These are phyloP conservation scores for Lathyrus aphaca DNA, from an alignment of 306 rosid species.

Conservation along the genomic window DNA sequence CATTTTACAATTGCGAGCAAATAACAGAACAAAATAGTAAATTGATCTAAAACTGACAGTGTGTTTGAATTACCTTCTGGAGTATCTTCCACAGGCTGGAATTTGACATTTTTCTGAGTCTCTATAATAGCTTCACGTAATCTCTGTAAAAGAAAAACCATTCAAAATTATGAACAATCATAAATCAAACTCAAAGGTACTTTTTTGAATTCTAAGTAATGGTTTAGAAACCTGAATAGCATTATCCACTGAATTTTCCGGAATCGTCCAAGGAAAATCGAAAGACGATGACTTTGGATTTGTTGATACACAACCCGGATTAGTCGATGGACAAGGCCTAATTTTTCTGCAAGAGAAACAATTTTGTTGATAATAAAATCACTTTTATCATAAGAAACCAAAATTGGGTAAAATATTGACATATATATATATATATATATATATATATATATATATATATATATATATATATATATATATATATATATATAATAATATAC, in stretches of 20 bases:
- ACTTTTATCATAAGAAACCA: not conserved
- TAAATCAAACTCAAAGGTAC: slow-evolving; percentile 11
- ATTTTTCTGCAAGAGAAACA: slow-evolving; percentile 64
- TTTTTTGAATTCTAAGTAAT: not conserved
- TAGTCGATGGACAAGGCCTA: slow-evolving; percentile 83
- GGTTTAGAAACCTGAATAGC: slow-evolving; percentile 68
- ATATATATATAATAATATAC: no score
- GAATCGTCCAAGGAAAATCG: slow-evolving; percentile 76
- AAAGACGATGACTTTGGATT: slow-evolving; percentile 85
- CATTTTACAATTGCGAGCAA: slow-evolving; percentile 6
- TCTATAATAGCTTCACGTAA: slow-evolving; percentile 75
- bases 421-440: no score
- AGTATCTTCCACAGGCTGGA: slow-evolving; percentile 64
- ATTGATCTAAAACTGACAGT: slow-evolving; percentile 7
- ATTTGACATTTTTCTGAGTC: slow-evolving; percentile 84
- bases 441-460: no score
- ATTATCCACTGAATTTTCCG: slow-evolving; percentile 53
- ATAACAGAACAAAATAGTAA: not conserved
- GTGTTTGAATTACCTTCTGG: slow-evolving; percentile 58
- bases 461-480: no score
- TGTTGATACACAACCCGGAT: slow-evolving; percentile 84
- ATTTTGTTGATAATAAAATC: not conserved
- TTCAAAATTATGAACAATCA: slow-evolving; percentile 8
- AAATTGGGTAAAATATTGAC: not conserved
- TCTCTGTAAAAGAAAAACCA: slow-evolving; percentile 46